Base-by-base conservation (phyloP, 805 yeast genomes). In the Pichia scutulata region DNA sequence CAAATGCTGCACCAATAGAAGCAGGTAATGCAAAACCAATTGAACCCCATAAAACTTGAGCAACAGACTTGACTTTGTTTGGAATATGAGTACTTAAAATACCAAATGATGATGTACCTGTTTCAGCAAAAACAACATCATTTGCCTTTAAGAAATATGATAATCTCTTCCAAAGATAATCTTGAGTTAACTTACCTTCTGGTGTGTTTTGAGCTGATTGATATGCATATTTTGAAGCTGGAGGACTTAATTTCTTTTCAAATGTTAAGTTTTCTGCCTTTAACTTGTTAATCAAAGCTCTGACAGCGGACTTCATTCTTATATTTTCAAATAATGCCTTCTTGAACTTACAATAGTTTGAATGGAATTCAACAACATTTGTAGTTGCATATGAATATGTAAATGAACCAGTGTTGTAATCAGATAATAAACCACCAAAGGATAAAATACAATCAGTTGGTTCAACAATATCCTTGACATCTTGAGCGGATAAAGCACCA, bases 371-470 rank as follows among this genome's bases (percentile, higher is more conserved):
- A 57, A 84, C 78, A 61, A 84, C 77, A 71, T 84, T 83, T 68
- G 77, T 80, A 60, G 90, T 84, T 68, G 80, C 76, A 73, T 82
- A 82, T 51, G 83, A 76, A 71, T 84, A 84, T 37, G 89, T 80
- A 74, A 84, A 84, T 21, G 95, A 84, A 65, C 95, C 95, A 46
- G 96, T 87, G 77, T 87, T 87, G 80, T 84, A 88, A 70, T 87
- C 96, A 47, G 93, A 86, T 63, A 87, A 72, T 65, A 87, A 71
- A 47, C 89, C 90, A 68, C 96, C 96, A 59, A 86, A 77, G 33
- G 92, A 82, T 53, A 87, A 67, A 51, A 87, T 75, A 67, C 86
- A 75, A 70, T 87, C 96, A 41, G 90, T 75, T 41, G 76, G 65
- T 68, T 86, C 92, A 51, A 85, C 89, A 39, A 82, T 77, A 55